These are phyloP conservation scores for Monosporascus sp. DNA, from an alignment of 2,329 filamentous ascomycete species.

Conservation along the genomic window DNA sequence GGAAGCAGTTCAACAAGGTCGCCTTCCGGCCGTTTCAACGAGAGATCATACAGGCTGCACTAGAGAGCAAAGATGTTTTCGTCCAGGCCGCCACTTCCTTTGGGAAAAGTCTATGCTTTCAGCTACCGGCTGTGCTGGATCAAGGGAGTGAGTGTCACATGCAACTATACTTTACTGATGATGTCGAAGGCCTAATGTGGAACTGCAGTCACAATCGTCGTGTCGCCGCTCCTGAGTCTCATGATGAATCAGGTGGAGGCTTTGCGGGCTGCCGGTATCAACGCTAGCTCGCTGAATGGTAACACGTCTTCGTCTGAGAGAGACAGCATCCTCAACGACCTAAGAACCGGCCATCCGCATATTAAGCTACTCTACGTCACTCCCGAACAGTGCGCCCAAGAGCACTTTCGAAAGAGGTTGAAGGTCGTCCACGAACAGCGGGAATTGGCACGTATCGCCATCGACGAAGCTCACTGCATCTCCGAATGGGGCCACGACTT, in stretches of 20 bases:
- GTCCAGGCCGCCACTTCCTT: conserved; percentile 88
- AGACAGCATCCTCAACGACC: conserved; percentile 68
- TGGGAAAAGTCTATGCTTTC: conserved; percentile 90
- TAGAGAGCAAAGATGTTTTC: conserved; percentile 85
- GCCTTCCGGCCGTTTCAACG: conserved; percentile 69
- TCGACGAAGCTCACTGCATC: conserved; percentile 96
- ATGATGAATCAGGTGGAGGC: conserved; percentile 95
- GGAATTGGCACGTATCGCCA: conserved; percentile 80
- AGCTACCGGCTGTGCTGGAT: conserved; percentile 83
- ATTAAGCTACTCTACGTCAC: conserved; percentile 89
- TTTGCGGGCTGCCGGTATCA: conserved; percentile 67
- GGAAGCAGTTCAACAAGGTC: conserved; percentile 59
- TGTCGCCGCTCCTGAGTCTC: conserved; percentile 82
- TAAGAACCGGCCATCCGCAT: conserved; percentile 80
- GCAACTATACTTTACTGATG: background rate
- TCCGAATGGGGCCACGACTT: conserved; percentile 99
- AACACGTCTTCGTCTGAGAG: conserved; percentile 65
- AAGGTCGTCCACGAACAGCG: conserved; percentile 70
- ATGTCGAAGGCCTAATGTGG: conserved; percentile 1
- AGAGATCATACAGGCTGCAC: conserved; percentile 78
- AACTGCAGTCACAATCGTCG: conserved; percentile 72
- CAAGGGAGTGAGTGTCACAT: conserved; percentile 64
- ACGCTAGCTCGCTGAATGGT: conserved; percentile 83
- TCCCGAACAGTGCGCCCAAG: conserved; percentile 76
- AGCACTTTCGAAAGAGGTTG: conserved; percentile 72